Evolutionary conservation across 2,329 filamentous ascomycete genomes (phyloP), one percentile per base, ranked within the genome.

Genomic region (Xylariaceae sp.): DNA sequence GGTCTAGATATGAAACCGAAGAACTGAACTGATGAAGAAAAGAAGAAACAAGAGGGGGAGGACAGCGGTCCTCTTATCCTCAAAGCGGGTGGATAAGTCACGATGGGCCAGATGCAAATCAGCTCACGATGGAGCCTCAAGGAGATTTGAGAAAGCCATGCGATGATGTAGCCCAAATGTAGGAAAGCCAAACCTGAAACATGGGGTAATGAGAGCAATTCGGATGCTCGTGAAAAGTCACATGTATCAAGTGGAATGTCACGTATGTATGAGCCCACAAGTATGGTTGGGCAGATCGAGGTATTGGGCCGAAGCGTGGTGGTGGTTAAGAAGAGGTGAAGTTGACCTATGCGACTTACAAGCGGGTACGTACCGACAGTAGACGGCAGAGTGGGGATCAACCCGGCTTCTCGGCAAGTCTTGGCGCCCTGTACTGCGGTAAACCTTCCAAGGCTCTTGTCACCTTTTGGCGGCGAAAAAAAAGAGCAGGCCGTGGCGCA

Each of bases 31-130:
- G 53, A 44, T 40, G 50, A 58, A 53, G 59, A 59, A 61, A 53
- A 57, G 24, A 61, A 56, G 61, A 43, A 53, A 41, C 24, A 43
- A 47, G 51, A 61, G 53, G 62, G 59, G 62, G 64, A 65, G 64
- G 63, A 61, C 33, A 57, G 48, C 43, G 59, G 63, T 32, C 67
- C 61, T 69, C 67, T 69, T 70, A 70, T 70, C 61, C 67, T 69
- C 63, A 59, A 54, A 57, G 42, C 44, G 55, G 56, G 58, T 52
- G 57, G 53, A 60, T 57, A 55, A 60, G 44, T 52, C 53, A 64
- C 58, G 64, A 65, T 61, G 53, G 56, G 54, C 60, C 62, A 48
- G 53, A 65, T 63, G 41, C 53, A 59, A 65, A 67, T 67, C 63
- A 68, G 58, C 64, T 59, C 57, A 49, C 57, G 21, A 44, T 57